phyloP scores from a whole-genome alignment of 2,329 filamentous ascomycete species.

The Seiridium unicorne region DNA sequence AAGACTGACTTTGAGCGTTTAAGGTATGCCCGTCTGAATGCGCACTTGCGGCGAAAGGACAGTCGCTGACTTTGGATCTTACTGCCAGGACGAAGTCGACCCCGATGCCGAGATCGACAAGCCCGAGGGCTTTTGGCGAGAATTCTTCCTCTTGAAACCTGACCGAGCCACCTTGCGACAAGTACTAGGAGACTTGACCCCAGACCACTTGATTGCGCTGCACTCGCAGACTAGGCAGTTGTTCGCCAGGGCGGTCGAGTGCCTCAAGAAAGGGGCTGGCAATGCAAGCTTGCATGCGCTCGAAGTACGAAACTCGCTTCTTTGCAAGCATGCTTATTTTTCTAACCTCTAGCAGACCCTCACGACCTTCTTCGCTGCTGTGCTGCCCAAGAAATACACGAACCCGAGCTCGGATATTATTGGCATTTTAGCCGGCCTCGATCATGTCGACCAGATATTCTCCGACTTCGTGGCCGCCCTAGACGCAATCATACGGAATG shows the following conservation, averaged over 20 bases:
- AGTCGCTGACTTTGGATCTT: conserved; percentile 21
- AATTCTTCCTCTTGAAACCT: conserved; percentile 88
- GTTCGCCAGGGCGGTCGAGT: conserved; percentile 69
- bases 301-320: conserved; percentile 57
- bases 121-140: conserved; percentile 90
- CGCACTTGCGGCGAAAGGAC: not conserved
- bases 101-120: conserved; percentile 65
- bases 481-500: conserved; percentile 79
- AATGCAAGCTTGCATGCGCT: conserved; percentile 76
- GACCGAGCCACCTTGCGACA: conserved; percentile 67
- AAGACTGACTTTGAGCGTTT: conserved; percentile 7
- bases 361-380: conserved; percentile 78
- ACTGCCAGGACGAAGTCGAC: conserved; percentile 50
- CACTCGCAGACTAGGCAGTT: conserved; percentile 79
- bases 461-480: conserved; percentile 83
- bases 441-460: conserved; percentile 83
- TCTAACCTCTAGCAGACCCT: conserved; percentile 62
- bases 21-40: conserved; percentile 8
- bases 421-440: conserved; percentile 80
- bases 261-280: conserved; percentile 59
- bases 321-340: too few species aligned
- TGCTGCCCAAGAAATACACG: conserved; percentile 86
- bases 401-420: conserved; percentile 97
- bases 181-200: conserved; percentile 67
- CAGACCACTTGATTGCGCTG: conserved; percentile 73